A percentile compares a stretch with the other conserved stretches of the same genome.
phyloP scores from a whole-genome alignment of 75 land plant species.

The Azolla pinnata region DNA sequence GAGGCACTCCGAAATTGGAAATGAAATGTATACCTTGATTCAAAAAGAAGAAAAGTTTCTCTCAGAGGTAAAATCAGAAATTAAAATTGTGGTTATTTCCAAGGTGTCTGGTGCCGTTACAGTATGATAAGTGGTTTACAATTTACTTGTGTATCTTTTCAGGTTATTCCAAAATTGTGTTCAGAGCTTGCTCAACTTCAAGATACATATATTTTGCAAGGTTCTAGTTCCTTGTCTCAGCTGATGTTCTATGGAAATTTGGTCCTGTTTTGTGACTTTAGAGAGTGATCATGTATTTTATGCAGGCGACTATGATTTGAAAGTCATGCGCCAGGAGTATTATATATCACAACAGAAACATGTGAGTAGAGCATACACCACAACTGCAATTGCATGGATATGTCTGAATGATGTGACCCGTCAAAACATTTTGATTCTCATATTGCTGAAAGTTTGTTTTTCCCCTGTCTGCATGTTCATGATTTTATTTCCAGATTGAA shows the following conservation, averaged over 20 bases:
- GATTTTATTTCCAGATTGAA: too few relatives aligned
- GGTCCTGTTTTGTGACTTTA: too few relatives aligned
- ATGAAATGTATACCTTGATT: conserved; percentile 58
- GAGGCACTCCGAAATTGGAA: conserved; percentile 68
- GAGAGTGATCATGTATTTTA: too few relatives aligned
- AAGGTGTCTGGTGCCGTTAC: background rate
- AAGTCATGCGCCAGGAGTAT: conserved; percentile 97
- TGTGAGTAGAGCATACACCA: conserved; percentile 22
- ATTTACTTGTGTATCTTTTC: conserved; percentile 9
- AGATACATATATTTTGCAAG: conserved; percentile 96
- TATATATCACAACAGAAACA: conserved; percentile 78
- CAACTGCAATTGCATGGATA: background rate
- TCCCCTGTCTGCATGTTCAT: too few relatives aligned
- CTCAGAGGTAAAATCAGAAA: conserved; percentile 51
- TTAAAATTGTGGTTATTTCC: background rate
- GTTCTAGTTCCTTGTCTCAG: too few relatives aligned
- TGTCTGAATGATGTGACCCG: background rate
- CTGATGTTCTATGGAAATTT: background rate
- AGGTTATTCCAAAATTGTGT: conserved; percentile 87
- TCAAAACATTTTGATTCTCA: background rate
- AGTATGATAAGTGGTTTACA: background rate
- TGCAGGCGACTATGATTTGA: conserved; percentile 94
- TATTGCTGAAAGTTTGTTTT: background rate
- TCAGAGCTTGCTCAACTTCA: conserved; percentile 94
- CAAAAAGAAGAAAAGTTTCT: conserved; percentile 76